Percentiles rank a stretch among this genome's conserved stretches.
Conservation (phyloP, 305 asterid species). For the Salvia sclarea region DNA sequence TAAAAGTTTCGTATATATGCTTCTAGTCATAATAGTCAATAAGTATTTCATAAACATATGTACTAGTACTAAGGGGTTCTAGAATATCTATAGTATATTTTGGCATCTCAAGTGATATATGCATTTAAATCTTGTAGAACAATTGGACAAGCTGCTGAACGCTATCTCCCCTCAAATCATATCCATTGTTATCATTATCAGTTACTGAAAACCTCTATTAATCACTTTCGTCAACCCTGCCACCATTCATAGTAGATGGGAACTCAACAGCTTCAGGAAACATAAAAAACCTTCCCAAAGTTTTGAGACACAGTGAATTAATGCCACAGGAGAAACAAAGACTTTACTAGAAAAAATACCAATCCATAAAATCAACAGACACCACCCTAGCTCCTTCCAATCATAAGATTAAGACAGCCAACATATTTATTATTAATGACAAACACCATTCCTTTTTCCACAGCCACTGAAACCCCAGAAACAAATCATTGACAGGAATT, state of each 20-base stretch:
- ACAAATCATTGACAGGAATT: not conserved
- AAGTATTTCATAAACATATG: not conserved
- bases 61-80: not conserved
- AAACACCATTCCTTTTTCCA: not conserved
- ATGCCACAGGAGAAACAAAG: not conserved
- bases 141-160: not conserved
- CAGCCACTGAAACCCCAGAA: not conserved
- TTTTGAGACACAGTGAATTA: not conserved
- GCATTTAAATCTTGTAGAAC: not conserved
- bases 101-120: not conserved
- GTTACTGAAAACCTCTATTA: not conserved
- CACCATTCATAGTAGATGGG: not conserved
- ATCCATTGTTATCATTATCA: not conserved
- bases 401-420: not conserved
- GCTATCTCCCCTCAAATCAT: slow-evolving; percentile 3
- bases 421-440: not conserved
- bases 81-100: not conserved
- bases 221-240: not conserved
- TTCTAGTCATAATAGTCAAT: not conserved
- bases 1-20: not conserved
- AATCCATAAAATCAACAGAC: not conserved
- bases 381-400: not conserved
- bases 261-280: not conserved
- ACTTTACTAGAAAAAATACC: not conserved
- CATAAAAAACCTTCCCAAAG: not conserved